phyloP scores from a whole-genome alignment of 192 early-diverging fungal genomes.

The Entrophospora sp. region DNA sequence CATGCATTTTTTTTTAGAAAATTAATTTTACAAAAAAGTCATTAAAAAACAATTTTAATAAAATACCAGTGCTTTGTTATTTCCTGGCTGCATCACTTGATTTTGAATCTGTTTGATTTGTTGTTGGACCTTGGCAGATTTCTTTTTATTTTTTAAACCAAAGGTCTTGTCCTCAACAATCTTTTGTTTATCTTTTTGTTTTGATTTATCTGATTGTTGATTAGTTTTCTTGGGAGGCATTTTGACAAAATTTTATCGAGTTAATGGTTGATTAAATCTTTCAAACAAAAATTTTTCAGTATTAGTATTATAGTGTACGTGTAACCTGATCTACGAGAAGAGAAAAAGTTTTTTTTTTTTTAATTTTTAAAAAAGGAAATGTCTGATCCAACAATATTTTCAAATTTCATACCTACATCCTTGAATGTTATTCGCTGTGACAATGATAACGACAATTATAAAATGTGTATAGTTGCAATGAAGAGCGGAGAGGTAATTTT shows the following conservation, averaged over 20 bases:
- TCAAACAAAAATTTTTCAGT: neutral
- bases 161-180: slow-evolving; percentile 94
- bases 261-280: no score
- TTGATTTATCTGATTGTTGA: slow-evolving; percentile 44
- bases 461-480: slow-evolving; percentile 32
- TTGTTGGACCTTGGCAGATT: slow-evolving; percentile 79
- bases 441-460: neutral
- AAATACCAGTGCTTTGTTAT: slow-evolving; percentile 42
- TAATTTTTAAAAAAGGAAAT: no score
- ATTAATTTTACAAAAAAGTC: neutral
- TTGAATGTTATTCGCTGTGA: neutral
- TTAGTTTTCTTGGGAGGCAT: slow-evolving; percentile 84
- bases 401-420: neutral
- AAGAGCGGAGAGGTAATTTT: slow-evolving; percentile 33
- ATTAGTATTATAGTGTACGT: neutral
- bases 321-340: neutral
- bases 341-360: neutral
- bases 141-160: slow-evolving; percentile 98
- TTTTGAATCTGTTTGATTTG: slow-evolving; percentile 88
- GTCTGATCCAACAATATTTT: neutral
- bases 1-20: neutral
- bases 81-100: slow-evolving; percentile 60
- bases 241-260: neutral
- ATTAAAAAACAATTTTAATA: neutral
- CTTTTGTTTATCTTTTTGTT: slow-evolving; percentile 67